Conservation (phyloP, 2,329 filamentous ascomycete genomes). For the Fusarium decemcellulare region DNA sequence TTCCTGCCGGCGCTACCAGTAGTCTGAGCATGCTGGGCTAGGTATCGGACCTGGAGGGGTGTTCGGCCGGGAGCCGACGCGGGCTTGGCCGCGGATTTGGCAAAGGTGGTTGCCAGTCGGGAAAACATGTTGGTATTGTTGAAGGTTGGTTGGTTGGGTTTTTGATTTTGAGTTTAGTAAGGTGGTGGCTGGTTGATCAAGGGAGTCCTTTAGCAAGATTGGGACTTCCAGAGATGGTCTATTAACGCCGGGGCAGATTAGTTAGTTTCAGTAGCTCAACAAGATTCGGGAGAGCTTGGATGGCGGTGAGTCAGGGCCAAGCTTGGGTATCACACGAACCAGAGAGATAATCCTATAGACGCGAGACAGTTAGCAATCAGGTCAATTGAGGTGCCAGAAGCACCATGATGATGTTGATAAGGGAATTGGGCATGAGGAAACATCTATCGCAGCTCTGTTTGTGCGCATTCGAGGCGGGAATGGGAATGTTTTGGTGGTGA, state of each 20-base stretch:
- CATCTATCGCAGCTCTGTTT: background rate
- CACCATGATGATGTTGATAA: conserved; percentile 7
- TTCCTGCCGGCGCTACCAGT: conserved; percentile 79
- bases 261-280: conserved; percentile 33
- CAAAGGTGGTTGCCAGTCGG: conserved; percentile 66
- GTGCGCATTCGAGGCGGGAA: conserved; percentile 24
- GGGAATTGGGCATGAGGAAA: conserved; percentile 10
- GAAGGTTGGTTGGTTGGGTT: conserved; percentile 25
- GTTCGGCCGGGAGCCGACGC: conserved; percentile 57
- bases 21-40: conserved; percentile 54
- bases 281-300: conserved; percentile 20
- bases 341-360: conserved; percentile 80
- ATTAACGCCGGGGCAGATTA: conserved; percentile 28
- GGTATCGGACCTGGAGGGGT: conserved; percentile 55
- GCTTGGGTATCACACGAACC: conserved; percentile 62
- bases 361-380: conserved; percentile 58
- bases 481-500: conserved; percentile 18
- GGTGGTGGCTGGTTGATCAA: conserved; percentile 29
- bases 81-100: conserved; percentile 66
- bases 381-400: conserved; percentile 36
- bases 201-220: conserved; percentile 48
- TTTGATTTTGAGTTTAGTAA: conserved; percentile 25
- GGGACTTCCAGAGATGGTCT: conserved; percentile 62
- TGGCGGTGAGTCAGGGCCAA: conserved; percentile 60
- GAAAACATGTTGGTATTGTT: conserved; percentile 67